phyloP scores from a whole-genome alignment of 1,139 yeast genomes.

The Geotrichum klebahnii region DNA sequence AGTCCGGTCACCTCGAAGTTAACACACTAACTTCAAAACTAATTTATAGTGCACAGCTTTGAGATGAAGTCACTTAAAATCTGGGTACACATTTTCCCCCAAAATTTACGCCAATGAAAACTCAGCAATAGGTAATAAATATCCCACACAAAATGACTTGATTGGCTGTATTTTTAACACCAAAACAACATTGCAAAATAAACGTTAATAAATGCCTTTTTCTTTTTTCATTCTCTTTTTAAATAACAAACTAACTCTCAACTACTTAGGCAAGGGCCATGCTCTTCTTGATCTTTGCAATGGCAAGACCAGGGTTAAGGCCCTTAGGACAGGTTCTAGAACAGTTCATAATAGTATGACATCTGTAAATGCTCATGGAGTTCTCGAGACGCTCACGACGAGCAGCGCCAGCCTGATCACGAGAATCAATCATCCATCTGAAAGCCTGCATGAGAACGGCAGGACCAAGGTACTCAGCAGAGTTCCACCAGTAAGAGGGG shows the following conservation, averaged over 20 bases:
- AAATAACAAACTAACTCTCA: not conserved
- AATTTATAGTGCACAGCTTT: too few relatives aligned
- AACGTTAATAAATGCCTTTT: not conserved
- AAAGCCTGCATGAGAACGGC: conserved; percentile 98
- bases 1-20: too few relatives aligned
- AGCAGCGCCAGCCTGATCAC: conserved; percentile 80
- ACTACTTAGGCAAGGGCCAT: conserved; percentile 65
- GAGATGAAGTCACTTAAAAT: too few relatives aligned
- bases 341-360: conserved; percentile 99
- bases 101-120: too few relatives aligned
- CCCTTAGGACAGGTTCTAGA: conserved; percentile 98
- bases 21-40: too few relatives aligned
- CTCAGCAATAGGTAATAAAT: too few relatives aligned
- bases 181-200: too few relatives aligned
- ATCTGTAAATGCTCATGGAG: conserved; percentile 96
- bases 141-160: too few relatives aligned
- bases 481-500: conserved; percentile 99
- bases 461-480: conserved; percentile 96
- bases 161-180: too few relatives aligned
- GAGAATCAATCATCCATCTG: conserved; percentile 97
- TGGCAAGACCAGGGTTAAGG: conserved; percentile 95
- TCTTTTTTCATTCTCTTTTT: not conserved
- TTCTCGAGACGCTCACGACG: conserved; percentile 92
- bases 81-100: too few relatives aligned
- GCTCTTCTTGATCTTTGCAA: conserved; percentile 93